Evolutionary conservation across 2,329 filamentous ascomycete genomes (phyloP).

Genomic region (Madurella mycetomatis): DNA sequence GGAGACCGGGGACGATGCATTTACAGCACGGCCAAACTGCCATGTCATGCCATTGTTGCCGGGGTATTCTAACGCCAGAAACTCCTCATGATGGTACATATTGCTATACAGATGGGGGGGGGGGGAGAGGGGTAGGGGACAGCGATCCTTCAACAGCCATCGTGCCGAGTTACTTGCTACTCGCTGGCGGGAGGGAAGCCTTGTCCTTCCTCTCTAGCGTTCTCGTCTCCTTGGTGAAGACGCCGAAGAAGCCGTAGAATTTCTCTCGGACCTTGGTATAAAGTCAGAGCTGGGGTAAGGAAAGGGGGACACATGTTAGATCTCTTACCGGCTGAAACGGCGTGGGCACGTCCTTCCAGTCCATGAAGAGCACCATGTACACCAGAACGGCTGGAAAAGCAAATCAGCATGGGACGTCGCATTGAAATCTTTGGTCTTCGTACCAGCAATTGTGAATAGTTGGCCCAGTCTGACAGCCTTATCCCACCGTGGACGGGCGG

Average conservation of each 20-base stretch:
- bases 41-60: conserved; percentile 12
- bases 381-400: conserved; percentile 43
- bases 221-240: conserved; percentile 25
- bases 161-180: neutral
- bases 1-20: neutral
- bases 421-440: conserved; percentile 21
- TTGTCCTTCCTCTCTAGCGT: conserved; percentile 24
- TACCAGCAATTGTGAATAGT: conserved; percentile 54
- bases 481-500: conserved; percentile 59
- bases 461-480: conserved; percentile 63
- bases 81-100: conserved; percentile 27
- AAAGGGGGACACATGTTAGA: neutral
- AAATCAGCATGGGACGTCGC: neutral
- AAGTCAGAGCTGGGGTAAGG: neutral
- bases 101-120: conserved; percentile 19
- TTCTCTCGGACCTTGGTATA: conserved; percentile 35
- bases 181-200: conserved; percentile 5
- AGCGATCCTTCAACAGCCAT: neutral
- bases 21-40: conserved; percentile 11
- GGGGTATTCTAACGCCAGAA: conserved; percentile 30
- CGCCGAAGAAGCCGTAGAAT: conserved; percentile 36
- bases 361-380: conserved; percentile 60
- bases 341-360: conserved; percentile 45
- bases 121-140: neutral
- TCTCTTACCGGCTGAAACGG: conserved; percentile 48